Percentiles rank a stretch among this genome's conserved stretches.
These are phyloP conservation scores for Didymosphaeria variabile DNA, from an alignment of 2,329 filamentous ascomycete species.

Conservation along the genomic window DNA sequence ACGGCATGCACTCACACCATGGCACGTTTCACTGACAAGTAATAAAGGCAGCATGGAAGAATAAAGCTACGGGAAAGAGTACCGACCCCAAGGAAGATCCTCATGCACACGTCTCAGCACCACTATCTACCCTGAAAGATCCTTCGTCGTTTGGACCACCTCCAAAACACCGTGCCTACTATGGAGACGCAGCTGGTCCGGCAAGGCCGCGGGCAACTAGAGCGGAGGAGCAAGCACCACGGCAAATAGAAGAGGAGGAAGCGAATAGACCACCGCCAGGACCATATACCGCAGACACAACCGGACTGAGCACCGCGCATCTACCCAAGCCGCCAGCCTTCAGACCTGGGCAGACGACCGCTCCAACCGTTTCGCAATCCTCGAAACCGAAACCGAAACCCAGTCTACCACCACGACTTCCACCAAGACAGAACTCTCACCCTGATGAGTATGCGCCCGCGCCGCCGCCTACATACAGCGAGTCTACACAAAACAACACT, in stretches of 20 bases:
- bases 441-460: slow-evolving; percentile 55
- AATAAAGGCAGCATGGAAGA: slow-evolving; percentile 65
- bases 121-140: slow-evolving; percentile 76
- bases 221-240: slow-evolving; percentile 30
- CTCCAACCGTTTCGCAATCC: slow-evolving; percentile 34
- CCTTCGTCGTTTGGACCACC: slow-evolving; percentile 82
- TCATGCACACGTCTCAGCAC: slow-evolving; percentile 64
- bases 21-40: slow-evolving; percentile 18
- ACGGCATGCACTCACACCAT: slow-evolving; percentile 4
- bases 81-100: slow-evolving; percentile 53
- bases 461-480: slow-evolving; percentile 60
- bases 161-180: slow-evolving; percentile 69
- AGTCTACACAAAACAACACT: slow-evolving; percentile 43
- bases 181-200: slow-evolving; percentile 55
- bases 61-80: slow-evolving; percentile 64
- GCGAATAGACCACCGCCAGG: slow-evolving; percentile 59
- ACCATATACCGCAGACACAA: slow-evolving; percentile 75
- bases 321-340: slow-evolving; percentile 76
- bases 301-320: slow-evolving; percentile 72
- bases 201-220: slow-evolving; percentile 43
- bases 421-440: slow-evolving; percentile 70
- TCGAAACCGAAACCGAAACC: slow-evolving; percentile 64
- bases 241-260: slow-evolving; percentile 32
- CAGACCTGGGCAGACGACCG: slow-evolving; percentile 44
- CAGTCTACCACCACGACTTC: slow-evolving; percentile 72